phyloP scores from a whole-genome alignment of 2,329 filamentous ascomycete species.

The Capronia americana region DNA sequence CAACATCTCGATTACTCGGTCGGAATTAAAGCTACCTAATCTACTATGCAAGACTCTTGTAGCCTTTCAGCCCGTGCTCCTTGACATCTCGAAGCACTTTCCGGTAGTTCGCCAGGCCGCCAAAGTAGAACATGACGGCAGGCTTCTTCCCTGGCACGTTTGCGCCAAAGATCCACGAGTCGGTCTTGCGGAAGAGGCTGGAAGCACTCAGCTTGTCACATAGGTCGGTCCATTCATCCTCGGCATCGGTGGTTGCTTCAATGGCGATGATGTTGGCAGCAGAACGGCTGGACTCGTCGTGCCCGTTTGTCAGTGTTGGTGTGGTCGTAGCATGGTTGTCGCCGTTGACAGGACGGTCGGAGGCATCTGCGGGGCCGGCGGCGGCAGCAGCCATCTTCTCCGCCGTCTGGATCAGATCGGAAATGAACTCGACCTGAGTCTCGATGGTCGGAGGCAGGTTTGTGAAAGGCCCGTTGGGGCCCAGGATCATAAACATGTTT shows the following conservation, averaged over 20 bases:
- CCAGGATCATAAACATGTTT: conserved; percentile 61
- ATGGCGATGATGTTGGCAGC: neutral
- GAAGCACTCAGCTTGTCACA: conserved; percentile 40
- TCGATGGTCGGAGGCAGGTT: conserved; percentile 64
- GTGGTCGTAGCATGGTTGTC: neutral
- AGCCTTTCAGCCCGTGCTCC: too few relatives aligned
- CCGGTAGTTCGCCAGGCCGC: conserved; percentile 21
- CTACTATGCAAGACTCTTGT: too few relatives aligned
- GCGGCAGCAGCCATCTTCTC: too few relatives aligned
- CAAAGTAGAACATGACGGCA: conserved; percentile 23
- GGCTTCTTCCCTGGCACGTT: conserved; percentile 59
- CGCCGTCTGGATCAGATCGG: conserved; percentile 4
- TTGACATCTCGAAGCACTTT: neutral
- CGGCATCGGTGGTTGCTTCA: conserved; percentile 44
- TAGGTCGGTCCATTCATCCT: conserved; percentile 54
- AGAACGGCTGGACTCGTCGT: neutral
- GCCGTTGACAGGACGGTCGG: neutral
- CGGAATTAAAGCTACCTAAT: too few relatives aligned
- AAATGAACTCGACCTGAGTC: conserved; percentile 60
- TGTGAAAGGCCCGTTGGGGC: conserved; percentile 58
- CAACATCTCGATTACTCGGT: too few relatives aligned
- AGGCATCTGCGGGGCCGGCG: too few relatives aligned
- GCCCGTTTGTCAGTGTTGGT: neutral
- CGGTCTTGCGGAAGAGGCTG: conserved; percentile 46
- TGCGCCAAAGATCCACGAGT: conserved; percentile 62